Conservation (phyloP, 2,329 filamentous ascomycete species). For the Parastagonospora avenae region DNA sequence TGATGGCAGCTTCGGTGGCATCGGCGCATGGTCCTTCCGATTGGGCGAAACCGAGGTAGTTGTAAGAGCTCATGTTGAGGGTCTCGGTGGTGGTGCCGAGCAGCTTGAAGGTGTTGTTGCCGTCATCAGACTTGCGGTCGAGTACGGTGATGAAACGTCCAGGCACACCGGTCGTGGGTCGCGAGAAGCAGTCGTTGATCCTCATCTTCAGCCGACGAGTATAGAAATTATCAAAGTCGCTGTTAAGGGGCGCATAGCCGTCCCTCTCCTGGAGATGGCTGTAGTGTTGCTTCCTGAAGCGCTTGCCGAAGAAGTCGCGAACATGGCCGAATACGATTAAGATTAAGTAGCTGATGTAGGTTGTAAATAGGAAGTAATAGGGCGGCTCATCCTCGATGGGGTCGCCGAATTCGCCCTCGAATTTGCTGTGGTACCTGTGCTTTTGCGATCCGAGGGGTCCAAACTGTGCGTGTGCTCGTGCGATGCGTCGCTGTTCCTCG, state of each 20-base stretch:
- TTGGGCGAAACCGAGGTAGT: conserved; percentile 97
- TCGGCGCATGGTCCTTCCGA: conserved; percentile 97
- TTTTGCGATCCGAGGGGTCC: conserved; percentile 79
- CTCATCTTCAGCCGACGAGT: conserved; percentile 88
- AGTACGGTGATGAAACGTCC: conserved; percentile 92
- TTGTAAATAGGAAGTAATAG: conserved; percentile 95
- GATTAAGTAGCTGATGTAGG: conserved; percentile 96
- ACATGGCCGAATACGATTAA: conserved; percentile 95
- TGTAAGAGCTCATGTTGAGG: conserved; percentile 98
- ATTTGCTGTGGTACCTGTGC: conserved; percentile 88
- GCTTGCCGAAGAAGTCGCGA: conserved; percentile 96
- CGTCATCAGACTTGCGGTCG: conserved; percentile 88
- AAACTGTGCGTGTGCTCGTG: conserved; percentile 86
- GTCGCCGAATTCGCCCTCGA: conserved; percentile 79
- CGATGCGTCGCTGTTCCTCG: conserved; percentile 77
- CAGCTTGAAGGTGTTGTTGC: conserved; percentile 87
- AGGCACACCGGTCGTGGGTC: conserved; percentile 90
- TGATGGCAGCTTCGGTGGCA: conserved; percentile 82
- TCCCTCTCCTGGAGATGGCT: conserved; percentile 80
- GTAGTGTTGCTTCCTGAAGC: conserved; percentile 87
- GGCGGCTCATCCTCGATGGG: conserved; percentile 94
- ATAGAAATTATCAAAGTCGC: conserved; percentile 99
- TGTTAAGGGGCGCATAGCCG: conserved; percentile 93
- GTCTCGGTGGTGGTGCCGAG: conserved; percentile 93
- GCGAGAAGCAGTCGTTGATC: conserved; percentile 95